Evolutionary conservation across 164 flowering plant species (phyloP), one percentile per base, ranked within the genome.

Genomic region (Dillenia turbinata): DNA sequence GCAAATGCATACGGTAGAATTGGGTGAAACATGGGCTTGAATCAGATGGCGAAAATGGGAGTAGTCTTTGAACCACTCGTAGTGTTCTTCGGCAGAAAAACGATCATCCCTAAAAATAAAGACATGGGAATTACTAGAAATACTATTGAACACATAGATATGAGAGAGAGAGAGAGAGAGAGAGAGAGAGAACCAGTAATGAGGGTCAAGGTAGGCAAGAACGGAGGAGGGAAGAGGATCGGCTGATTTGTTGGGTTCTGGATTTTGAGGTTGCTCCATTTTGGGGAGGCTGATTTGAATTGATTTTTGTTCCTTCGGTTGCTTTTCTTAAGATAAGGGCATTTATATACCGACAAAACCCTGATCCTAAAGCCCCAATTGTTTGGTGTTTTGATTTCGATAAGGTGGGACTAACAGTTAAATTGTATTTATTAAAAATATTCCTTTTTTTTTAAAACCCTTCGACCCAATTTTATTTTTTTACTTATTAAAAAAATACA

Each of bases 61-160:
- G 70, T 89, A 90, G 59, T 90, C 98, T 73, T 90, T 93, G 57
- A 88, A 76, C 97, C 98, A 93, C 67, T 93, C 98, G 53, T 90
- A 90, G 56, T 93, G 92, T 48, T 87, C 98, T 67, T 93, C 96
- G 2, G 71, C 56, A 11, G 82, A 66, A 72, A 93, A 93, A 45
- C 98, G 71, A 54, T 82, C 75, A 52, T 90, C 78, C 98, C 98
- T 90, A 74, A 26, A 71, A 53, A 15, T 54, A 48, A 3, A 61
- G 45, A 2, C 50, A 49, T 12, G 43, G 17, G 24, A 55, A 22
- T 55, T 49, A 57, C 44, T 19, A 24, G 49, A 22, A 8, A 24
- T 15, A 40, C 17, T 12, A 15, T 24, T 50, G 33, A 16, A 12
- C 33, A 24, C 11, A 46, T 3, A 49, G 49, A 46, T 1, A 10